Conservation (phyloP, 306 rosid genomes). For the Casuarina cunninghamiana region DNA sequence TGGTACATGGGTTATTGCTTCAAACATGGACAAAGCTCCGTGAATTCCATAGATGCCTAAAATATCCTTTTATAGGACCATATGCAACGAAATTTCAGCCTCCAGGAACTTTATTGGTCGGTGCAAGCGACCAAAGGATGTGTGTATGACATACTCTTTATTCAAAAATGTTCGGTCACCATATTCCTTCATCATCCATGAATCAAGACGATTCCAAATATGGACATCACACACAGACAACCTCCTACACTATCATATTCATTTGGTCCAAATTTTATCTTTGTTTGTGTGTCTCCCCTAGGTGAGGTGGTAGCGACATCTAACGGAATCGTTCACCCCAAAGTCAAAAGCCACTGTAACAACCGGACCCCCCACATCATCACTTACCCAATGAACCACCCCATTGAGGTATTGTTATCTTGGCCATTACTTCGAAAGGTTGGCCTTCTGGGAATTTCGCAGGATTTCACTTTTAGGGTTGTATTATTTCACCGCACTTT, state of each 20-base stretch:
- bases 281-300: not conserved
- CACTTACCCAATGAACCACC: constrained; percentile 19
- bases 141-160: not conserved
- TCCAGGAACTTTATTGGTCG: constrained; percentile 5
- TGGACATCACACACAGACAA: constrained; percentile 10
- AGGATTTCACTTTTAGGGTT: no score
- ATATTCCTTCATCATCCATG: constrained; percentile 7
- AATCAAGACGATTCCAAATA: not conserved
- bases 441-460: no score
- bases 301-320: constrained; percentile 1
- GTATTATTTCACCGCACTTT: no score
- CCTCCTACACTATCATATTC: constrained; percentile 10
- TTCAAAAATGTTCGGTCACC: not conserved
- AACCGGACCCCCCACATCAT: not conserved
- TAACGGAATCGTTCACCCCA: constrained; percentile 7
- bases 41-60: not conserved
- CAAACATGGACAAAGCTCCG: not conserved
- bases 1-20: constrained; percentile 5
- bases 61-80: not conserved
- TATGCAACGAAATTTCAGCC: not conserved
- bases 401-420: constrained; percentile 3
- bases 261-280: not conserved
- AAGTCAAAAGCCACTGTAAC: constrained; percentile 5
- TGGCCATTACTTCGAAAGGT: no score
- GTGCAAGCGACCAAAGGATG: not conserved